Conservation (phyloP, 306 rosid genomes). For the Erythrophleum fordii region DNA sequence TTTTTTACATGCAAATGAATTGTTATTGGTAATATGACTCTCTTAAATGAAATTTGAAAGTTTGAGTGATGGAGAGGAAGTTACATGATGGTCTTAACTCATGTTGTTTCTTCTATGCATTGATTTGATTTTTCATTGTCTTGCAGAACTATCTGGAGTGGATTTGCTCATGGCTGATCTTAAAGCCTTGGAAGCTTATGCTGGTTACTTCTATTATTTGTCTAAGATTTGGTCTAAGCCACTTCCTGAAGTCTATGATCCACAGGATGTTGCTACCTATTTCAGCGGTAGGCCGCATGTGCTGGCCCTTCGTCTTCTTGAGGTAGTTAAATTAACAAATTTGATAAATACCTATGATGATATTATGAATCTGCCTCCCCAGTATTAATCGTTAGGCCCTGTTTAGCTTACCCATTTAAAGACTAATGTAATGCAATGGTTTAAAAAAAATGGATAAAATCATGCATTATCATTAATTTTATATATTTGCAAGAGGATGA, state of each 20-base stretch:
- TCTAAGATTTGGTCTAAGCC: conserved; percentile 90
- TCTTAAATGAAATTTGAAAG: neutral
- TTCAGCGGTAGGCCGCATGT: conserved; percentile 83
- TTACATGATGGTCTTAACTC: neutral
- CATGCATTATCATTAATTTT: neutral
- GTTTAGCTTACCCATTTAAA: neutral
- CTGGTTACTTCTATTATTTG: conserved; percentile 63
- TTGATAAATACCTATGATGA: neutral
- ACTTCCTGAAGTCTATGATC: conserved; percentile 87
- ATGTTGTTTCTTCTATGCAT: conserved; percentile 12
- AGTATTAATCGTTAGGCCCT: conserved; percentile 6
- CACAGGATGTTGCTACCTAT: conserved; percentile 72
- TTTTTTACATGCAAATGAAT: neutral
- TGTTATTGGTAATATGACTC: conserved; percentile 10
- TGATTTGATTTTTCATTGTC: conserved; percentile 17
- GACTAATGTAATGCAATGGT: neutral
- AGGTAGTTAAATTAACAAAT: conserved; percentile 55
- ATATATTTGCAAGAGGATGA: conserved; percentile 6
- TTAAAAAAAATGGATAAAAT: neutral
- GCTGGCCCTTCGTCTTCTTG: conserved; percentile 76
- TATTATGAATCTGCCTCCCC: neutral
- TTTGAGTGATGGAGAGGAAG: neutral
- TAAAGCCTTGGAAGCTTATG: conserved; percentile 83
- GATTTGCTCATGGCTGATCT: conserved; percentile 86
- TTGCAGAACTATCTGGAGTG: conserved; percentile 71